phyloP scores from a whole-genome alignment of 2,329 filamentous ascomycete genomes.

The Arthrobotrys musiformis region DNA sequence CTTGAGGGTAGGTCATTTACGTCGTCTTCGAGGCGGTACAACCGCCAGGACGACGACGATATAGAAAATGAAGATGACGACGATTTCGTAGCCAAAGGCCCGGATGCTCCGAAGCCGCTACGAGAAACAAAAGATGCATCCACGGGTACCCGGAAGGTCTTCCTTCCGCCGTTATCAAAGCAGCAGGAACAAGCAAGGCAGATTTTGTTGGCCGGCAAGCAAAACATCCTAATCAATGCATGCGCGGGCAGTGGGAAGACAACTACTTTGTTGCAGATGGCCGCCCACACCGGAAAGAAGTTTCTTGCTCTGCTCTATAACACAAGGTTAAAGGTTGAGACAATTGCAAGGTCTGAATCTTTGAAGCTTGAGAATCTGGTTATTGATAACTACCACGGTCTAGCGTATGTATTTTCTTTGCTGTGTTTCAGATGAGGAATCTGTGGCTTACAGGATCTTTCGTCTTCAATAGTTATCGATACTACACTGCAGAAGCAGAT shows the following conservation, averaged over 20 bases:
- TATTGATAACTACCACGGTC: conserved; percentile 56
- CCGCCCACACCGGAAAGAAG: conserved; percentile 20
- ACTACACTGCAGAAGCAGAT: conserved; percentile 53
- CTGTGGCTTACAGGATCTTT: not conserved
- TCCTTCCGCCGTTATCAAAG: conserved; percentile 34
- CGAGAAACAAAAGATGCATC: conserved; percentile 41
- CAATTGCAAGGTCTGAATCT: conserved; percentile 35
- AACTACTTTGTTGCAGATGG: conserved; percentile 54
- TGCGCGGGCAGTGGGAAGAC: conserved; percentile 58
- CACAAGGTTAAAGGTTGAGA: conserved; percentile 47
- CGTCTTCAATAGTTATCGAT: conserved; percentile 16
- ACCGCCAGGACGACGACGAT: not conserved
- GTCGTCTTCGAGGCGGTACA: not conserved
- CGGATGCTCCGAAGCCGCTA: conserved; percentile 38
- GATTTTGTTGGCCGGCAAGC: conserved; percentile 33
- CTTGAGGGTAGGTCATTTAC: not conserved
- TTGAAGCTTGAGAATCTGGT: conserved; percentile 43
- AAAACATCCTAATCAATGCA: conserved; percentile 56
- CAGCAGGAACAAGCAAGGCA: conserved; percentile 49
- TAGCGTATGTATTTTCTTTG: conserved; percentile 32
- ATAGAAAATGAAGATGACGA: conserved; percentile 8
- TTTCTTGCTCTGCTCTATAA: conserved; percentile 57
- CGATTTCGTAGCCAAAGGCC: conserved; percentile 20
- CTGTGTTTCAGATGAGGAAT: not conserved
- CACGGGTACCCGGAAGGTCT: conserved; percentile 27